These are phyloP conservation scores for Phoma sp. DNA, from an alignment of 2,329 filamentous ascomycete genomes.

Conservation along the genomic window DNA sequence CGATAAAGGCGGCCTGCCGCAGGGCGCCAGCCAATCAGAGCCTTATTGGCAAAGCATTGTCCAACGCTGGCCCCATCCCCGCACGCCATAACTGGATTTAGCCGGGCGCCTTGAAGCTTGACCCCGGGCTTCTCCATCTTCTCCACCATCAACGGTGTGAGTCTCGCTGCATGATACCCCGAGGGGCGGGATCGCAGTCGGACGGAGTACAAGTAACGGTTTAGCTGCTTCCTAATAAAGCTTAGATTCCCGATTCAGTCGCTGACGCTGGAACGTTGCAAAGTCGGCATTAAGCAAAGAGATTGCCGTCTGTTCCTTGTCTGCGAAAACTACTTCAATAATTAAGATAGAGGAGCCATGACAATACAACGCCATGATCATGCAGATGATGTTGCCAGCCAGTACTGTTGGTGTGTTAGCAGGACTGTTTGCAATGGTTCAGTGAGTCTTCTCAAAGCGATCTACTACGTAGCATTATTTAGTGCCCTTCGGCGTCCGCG, in stretches of 20 bases:
- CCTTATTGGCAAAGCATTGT: slow-evolving; percentile 22
- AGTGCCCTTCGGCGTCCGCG: not conserved
- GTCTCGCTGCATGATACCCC: slow-evolving; percentile 22
- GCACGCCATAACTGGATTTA: slow-evolving; percentile 24
- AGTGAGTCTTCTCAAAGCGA: not conserved
- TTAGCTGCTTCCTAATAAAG: slow-evolving; percentile 13
- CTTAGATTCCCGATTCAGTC: slow-evolving; percentile 5
- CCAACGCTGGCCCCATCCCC: slow-evolving; percentile 23
- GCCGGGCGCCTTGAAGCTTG: slow-evolving; percentile 24
- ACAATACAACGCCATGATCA: not conserved
- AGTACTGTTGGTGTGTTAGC: not conserved
- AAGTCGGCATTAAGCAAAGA: not conserved
- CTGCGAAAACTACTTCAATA: not conserved
- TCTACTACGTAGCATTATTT: not conserved
- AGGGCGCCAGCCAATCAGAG: slow-evolving; percentile 24
- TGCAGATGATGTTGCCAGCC: not conserved
- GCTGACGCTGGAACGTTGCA: slow-evolving; percentile 2
- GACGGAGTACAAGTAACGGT: slow-evolving; percentile 21
- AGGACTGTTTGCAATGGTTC: not conserved
- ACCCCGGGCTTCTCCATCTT: slow-evolving; percentile 26
- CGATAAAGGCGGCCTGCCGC: slow-evolving; percentile 18
- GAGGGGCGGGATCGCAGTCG: slow-evolving; percentile 17
- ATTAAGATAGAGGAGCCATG: not conserved
- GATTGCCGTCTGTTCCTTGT: not conserved
- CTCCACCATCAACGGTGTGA: slow-evolving; percentile 21